Conservation (phyloP, 2,329 filamentous ascomycete genomes). For the Penicillium decumbens region DNA sequence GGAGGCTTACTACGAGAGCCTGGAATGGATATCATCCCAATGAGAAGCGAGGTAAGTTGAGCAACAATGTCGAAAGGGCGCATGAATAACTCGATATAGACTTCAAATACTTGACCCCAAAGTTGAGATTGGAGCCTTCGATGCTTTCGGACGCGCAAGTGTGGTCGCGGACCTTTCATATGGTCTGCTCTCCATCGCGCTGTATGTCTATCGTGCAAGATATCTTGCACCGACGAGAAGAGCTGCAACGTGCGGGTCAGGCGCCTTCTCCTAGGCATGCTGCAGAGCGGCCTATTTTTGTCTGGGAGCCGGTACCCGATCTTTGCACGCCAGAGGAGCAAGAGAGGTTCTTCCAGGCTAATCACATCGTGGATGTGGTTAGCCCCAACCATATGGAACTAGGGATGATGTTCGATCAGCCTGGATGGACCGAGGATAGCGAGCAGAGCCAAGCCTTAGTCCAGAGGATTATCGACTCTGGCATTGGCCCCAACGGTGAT, state of each 20-base stretch:
- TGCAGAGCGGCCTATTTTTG: conserved; percentile 63
- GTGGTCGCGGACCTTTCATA: conserved; percentile 72
- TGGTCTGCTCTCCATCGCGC: conserved; percentile 75
- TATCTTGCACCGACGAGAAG: conserved; percentile 56
- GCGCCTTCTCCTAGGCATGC: conserved; percentile 27
- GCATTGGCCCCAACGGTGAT: conserved; percentile 35
- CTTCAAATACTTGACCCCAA: conserved; percentile 85
- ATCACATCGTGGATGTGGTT: conserved; percentile 55
- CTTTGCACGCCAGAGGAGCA: conserved; percentile 67
- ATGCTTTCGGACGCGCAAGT: conserved; percentile 66
- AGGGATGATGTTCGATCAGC: conserved; percentile 70
- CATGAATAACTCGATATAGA: conserved; percentile 43
- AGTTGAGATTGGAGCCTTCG: conserved; percentile 69
- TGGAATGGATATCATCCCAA: conserved; percentile 84
- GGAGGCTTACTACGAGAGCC: conserved; percentile 75
- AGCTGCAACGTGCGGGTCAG: conserved; percentile 27
- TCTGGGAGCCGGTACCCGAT: conserved; percentile 96
- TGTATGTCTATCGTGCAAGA: conserved; percentile 70
- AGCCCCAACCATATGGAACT: conserved; percentile 86
- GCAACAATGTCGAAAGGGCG: neutral
- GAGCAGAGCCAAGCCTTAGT: conserved; percentile 32
- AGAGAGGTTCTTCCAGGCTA: conserved; percentile 50
- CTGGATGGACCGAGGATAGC: conserved; percentile 32
- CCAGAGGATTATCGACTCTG: conserved; percentile 32
- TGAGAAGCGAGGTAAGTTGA: conserved; percentile 53